Conservation (phyloP, 306 rosid genomes). For the Malus orientalis region DNA sequence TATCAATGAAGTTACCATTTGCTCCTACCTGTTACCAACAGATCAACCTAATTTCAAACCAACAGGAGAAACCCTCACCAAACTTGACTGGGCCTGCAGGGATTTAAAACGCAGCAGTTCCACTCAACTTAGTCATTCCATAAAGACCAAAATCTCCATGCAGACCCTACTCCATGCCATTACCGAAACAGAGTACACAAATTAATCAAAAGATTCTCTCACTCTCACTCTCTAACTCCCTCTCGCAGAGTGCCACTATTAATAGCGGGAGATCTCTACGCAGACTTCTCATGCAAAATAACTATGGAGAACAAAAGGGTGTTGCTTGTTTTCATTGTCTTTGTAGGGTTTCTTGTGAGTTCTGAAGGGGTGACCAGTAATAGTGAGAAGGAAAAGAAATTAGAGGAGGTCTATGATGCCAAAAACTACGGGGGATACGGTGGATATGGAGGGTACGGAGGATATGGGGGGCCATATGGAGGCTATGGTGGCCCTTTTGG, state of each 20-base stretch:
- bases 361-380: constrained; percentile 13
- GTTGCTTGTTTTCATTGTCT: constrained; percentile 8
- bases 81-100: not conserved
- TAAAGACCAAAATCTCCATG: constrained; percentile 6
- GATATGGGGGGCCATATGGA: not conserved
- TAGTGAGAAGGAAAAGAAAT: not conserved
- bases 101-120: not conserved
- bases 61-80: not conserved
- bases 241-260: constrained; percentile 12
- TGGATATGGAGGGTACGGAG: not conserved
- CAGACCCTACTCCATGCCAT: not conserved
- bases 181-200: not conserved
- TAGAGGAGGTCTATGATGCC: not conserved
- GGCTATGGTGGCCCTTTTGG: not conserved
- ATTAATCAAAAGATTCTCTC: not conserved
- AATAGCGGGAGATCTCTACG: constrained; percentile 7
- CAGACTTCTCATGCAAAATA: constrained; percentile 5
- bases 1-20: constrained; percentile 12
- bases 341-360: constrained; percentile 15
- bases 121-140: not conserved
- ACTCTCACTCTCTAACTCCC: not conserved
- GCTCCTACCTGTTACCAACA: not conserved
- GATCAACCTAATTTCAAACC: constrained; percentile 4
- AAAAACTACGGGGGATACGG: not conserved
- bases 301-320: constrained; percentile 22